Base-by-base conservation (phyloP, 164 flowering plant species). In the Sextonia rubra region DNA sequence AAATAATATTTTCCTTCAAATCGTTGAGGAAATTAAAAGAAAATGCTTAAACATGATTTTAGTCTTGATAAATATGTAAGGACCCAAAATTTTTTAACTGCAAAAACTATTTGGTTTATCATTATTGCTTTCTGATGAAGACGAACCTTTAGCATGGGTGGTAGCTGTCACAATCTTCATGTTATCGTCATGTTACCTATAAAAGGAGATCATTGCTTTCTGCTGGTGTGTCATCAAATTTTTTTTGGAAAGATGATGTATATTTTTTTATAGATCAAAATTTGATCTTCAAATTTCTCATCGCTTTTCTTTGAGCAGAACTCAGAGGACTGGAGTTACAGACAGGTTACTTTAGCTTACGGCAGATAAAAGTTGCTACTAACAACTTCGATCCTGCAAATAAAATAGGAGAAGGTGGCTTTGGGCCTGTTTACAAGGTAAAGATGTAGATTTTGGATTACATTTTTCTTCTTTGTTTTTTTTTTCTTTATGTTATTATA, bases 381-480 rank as follows among this genome's bases (percentile, higher is more conserved):
- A 70, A 78, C 55, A 72, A 83, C 65, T 86, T 86, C 65, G 80
- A 78, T 79, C 12, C 73, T 71, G 76, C 37, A 56, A 87, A 85
- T 72, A 87, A 84, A 77, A 79, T 87, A 58, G 88, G 90, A 49
- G 87, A 87, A 83, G 90, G 90, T 22, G 90, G 90, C 15, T 87
- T 87, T 77, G 90, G 90, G 48, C 64, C 86, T 25, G 90, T 87
- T 55, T 87, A 76, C 84, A 84, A 85, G 87, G 90, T 84, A 78
- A 18, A 61, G 20, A 32, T 66, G 11, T 37, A 37, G 44, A 37
- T 37, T 15, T n/a, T 2, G 2, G 23, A 44, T 27, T 20, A 66
- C 49, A n/a, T 5, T 18, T 64, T 27, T 14, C 20, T n/a, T 66
- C 23, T 30, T 37, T 23, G 20, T 44, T 44, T 29, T 37, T 14